phyloP scores from a whole-genome alignment of 2,329 filamentous ascomycete genomes.

The Colletotrichum orbiculare region DNA sequence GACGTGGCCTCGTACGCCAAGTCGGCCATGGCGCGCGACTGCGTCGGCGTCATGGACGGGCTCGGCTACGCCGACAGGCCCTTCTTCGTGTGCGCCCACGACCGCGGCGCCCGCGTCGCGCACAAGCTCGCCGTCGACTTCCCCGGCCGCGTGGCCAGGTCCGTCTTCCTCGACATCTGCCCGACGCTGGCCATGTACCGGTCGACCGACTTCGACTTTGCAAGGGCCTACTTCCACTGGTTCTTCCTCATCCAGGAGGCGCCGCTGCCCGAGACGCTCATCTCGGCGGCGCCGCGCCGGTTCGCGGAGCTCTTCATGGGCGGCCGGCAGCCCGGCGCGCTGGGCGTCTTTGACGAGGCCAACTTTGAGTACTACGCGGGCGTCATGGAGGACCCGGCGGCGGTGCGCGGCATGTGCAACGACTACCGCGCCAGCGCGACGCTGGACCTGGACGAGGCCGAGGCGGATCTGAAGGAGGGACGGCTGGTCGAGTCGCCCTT shows the following conservation, averaged over 20 bases:
- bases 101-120: conserved; percentile 66
- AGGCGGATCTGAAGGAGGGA: conserved; percentile 54
- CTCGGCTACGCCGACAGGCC: conserved; percentile 46
- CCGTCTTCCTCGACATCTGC: conserved; percentile 63
- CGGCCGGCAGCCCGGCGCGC: conserved; percentile 48
- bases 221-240: conserved; percentile 67
- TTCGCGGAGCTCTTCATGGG: conserved; percentile 57
- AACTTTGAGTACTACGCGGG: conserved; percentile 54
- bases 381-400: conserved; percentile 52
- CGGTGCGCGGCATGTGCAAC: conserved; percentile 62
- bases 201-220: conserved; percentile 54
- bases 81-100: conserved; percentile 65
- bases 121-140: conserved; percentile 65
- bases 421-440: conserved; percentile 66
- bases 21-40: conserved; percentile 60
- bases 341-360: conserved; percentile 47
- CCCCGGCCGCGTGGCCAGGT: conserved; percentile 51
- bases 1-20: conserved; percentile 55
- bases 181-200: conserved; percentile 66
- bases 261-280: conserved; percentile 62
- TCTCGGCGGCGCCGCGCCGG: conserved; percentile 49
- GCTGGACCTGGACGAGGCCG: conserved; percentile 62
- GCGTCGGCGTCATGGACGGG: conserved; percentile 55
- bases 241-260: conserved; percentile 65
- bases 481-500: conserved; percentile 58